Percentiles rank a stretch among this genome's conserved stretches.
Evolutionary conservation across 2,329 filamentous ascomycete genomes (phyloP).

Genomic region (Teratosphaeria pseudoeucalypti): DNA sequence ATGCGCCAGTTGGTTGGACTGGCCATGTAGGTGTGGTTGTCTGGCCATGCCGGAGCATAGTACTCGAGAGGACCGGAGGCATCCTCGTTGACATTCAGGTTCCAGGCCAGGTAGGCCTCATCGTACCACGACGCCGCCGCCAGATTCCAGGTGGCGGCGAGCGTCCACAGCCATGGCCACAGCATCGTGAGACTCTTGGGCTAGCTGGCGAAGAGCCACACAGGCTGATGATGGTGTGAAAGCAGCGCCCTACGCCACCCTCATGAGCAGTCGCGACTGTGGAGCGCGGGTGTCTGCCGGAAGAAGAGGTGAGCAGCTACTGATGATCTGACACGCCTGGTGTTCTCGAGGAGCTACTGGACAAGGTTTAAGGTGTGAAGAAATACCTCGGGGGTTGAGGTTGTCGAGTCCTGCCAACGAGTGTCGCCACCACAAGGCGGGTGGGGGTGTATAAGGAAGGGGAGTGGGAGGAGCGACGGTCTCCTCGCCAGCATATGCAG

Average conservation of each 20-base stretch:
- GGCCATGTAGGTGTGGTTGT: conserved; percentile 40
- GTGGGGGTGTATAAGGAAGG: conserved; percentile 10
- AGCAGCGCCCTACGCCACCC: conserved; percentile 7
- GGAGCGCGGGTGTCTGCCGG: not conserved
- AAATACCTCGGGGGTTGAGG: not conserved
- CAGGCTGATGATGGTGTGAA: conserved; percentile 2
- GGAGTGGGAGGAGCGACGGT: conserved; percentile 8
- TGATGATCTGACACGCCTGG: not conserved
- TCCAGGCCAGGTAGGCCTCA: conserved; percentile 42
- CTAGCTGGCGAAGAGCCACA: conserved; percentile 6
- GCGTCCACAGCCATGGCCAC: conserved; percentile 11
- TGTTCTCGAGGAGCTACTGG: not conserved
- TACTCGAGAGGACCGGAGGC: conserved; percentile 50
- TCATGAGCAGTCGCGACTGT: conserved; percentile 5
- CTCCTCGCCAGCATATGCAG: conserved; percentile 6
- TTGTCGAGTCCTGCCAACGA: not conserved
- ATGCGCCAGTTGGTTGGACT: conserved; percentile 56
- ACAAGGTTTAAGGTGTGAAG: not conserved
- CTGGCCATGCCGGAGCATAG: conserved; percentile 36
- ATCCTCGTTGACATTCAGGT: conserved; percentile 49
- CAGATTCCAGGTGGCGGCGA: conserved; percentile 12
- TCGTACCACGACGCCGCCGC: conserved; percentile 34
- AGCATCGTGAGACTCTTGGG: conserved; percentile 12
- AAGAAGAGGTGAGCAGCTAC: not conserved
- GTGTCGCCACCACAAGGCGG: not conserved